Conservation (phyloP, 2,329 filamentous ascomycete genomes). For the Alternaria triticina region DNA sequence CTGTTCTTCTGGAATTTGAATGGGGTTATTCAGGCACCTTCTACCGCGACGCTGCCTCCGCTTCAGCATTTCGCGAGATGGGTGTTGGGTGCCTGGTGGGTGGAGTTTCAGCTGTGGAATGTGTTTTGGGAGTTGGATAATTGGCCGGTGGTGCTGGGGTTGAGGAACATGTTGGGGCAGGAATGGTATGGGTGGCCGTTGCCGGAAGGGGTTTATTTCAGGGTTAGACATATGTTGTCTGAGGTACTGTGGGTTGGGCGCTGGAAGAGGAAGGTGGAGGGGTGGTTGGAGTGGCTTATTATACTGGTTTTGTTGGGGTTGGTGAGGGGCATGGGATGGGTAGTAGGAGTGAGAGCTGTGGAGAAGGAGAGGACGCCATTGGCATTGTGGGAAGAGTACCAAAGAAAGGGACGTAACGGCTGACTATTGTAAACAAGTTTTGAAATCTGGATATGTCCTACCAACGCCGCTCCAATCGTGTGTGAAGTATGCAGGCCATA, state of each 20-base stretch:
- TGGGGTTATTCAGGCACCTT: conserved; percentile 32
- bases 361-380: neutral
- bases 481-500: conserved; percentile 26
- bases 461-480: conserved; percentile 30
- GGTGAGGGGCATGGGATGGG: neutral
- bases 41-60: neutral
- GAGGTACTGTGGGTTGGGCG: neutral
- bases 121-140: conserved; percentile 43
- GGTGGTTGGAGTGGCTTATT: neutral
- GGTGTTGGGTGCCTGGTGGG: conserved; percentile 19
- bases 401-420: neutral
- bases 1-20: conserved; percentile 61
- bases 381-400: neutral
- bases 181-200: rapidly evolving
- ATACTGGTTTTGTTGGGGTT: neutral
- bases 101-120: conserved; percentile 29
- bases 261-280: neutral
- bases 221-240: neutral
- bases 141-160: conserved; percentile 34
- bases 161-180: neutral
- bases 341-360: neutral
- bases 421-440: neutral
- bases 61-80: neutral
- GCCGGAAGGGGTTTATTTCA: rapidly evolving
- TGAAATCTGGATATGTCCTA: conserved; percentile 16